Conservation (phyloP, 306 rosid genomes). For the Quercus agrifolia region DNA sequence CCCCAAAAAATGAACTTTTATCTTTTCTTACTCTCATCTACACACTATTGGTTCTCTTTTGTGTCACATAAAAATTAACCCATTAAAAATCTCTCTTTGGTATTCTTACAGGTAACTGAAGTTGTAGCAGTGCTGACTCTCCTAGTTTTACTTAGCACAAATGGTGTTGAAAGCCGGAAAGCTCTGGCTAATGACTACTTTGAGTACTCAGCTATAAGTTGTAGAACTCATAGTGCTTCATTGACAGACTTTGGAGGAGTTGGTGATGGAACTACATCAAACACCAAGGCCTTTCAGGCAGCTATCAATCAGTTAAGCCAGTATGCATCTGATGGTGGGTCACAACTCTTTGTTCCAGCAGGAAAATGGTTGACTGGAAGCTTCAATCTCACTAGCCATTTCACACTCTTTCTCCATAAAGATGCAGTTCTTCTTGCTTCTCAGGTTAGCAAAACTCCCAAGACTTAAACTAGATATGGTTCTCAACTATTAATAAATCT, state of each 20-base stretch:
- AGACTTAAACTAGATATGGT: neutral
- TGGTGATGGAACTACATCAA: conserved; percentile 72
- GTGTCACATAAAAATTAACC: neutral
- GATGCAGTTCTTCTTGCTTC: conserved; percentile 79
- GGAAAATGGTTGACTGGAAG: conserved; percentile 89
- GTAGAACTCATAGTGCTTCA: conserved; percentile 70
- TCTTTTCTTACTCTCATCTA: neutral
- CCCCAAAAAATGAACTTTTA: too few relatives aligned
- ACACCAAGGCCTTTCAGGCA: conserved; percentile 61
- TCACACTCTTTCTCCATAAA: conserved; percentile 54
- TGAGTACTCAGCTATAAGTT: conserved; percentile 58
- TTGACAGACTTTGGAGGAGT: conserved; percentile 71
- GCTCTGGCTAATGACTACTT: conserved; percentile 8
- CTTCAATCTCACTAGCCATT: conserved; percentile 69
- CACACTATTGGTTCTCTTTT: neutral
- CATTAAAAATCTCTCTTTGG: neutral
- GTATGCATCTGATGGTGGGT: conserved; percentile 52
- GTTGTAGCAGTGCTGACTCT: conserved; percentile 3
- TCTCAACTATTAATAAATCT: neutral
- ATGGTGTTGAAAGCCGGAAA: conserved; percentile 44
- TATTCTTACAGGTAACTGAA: neutral
- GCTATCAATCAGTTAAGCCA: conserved; percentile 54
- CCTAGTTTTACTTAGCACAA: conserved; percentile 31
- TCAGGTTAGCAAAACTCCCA: conserved; percentile 39
- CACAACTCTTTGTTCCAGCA: conserved; percentile 66